Percentiles rank a stretch among this genome's conserved stretches.
Conservation (phyloP, 352 stramenopile species). For the Globisporangium mamillatum region DNA sequence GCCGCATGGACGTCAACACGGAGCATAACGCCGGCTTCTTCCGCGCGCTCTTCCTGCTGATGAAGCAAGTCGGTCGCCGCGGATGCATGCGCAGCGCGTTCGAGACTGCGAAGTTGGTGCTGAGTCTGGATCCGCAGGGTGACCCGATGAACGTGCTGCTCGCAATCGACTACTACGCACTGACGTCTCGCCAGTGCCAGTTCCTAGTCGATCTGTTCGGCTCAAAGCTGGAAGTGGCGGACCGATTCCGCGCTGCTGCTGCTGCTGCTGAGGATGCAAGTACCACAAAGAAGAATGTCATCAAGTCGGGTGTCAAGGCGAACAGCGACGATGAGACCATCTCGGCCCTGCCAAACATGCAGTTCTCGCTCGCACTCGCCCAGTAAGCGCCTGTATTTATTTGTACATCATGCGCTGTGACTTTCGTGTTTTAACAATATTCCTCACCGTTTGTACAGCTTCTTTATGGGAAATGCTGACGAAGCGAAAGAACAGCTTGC, state of each 20-base stretch:
- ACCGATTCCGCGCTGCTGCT: conserved; percentile 32
- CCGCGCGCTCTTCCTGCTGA: conserved; percentile 71
- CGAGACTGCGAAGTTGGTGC: conserved; percentile 70
- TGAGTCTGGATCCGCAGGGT: conserved; percentile 71
- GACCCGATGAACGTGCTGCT: conserved; percentile 82
- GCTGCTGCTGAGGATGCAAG: background rate
- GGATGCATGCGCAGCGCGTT: conserved; percentile 85
- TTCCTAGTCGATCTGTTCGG: conserved; percentile 67
- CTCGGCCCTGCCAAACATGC: conserved; percentile 60
- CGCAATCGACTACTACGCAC: conserved; percentile 81
- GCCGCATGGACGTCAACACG: conserved; percentile 75
- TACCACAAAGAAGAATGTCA: conserved; percentile 16
- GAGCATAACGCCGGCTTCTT: conserved; percentile 82
- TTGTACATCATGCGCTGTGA: background rate
- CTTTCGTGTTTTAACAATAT: background rate
- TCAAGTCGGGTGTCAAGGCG: conserved; percentile 22
- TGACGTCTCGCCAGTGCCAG: conserved; percentile 76
- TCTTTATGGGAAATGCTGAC: conserved; percentile 55
- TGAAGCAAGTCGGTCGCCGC: conserved; percentile 80
- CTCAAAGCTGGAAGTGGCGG: conserved; percentile 57
- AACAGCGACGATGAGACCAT: conserved; percentile 22
- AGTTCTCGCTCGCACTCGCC: conserved; percentile 74
- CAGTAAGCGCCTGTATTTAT: conserved; percentile 39
- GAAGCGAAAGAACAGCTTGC: conserved; percentile 65
- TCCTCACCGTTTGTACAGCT: conserved; percentile 25